Evolutionary conservation across 2,329 filamentous ascomycete genomes (phyloP).

Genomic region (Microdochium trichocladiopsis): DNA sequence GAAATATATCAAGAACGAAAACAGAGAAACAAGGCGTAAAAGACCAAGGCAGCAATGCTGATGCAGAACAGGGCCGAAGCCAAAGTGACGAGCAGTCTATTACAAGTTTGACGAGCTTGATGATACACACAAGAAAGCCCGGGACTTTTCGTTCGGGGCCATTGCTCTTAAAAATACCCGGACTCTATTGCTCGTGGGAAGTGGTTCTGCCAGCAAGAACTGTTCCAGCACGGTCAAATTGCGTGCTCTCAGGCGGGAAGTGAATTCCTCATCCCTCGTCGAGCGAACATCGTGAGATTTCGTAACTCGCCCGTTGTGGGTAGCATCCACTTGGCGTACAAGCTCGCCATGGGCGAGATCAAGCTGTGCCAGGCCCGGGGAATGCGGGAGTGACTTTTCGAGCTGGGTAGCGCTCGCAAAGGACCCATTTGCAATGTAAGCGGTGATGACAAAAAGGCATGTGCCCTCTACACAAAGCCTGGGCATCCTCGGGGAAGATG

Average conservation of each 20-base stretch:
- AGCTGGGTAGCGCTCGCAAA: not conserved
- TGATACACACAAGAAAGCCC: not conserved
- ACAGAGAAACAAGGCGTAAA: not conserved
- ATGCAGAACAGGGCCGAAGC: not conserved
- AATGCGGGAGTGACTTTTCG: not conserved
- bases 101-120: not conserved
- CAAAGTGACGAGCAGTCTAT: not conserved
- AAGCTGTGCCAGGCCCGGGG: not conserved
- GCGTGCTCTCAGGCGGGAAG: not conserved
- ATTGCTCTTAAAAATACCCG: not conserved
- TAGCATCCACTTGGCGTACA: not conserved
- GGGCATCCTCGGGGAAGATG: not conserved
- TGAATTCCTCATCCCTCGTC: not conserved
- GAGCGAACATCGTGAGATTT: not conserved
- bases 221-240: not conserved
- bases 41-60: not conserved
- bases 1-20: not conserved
- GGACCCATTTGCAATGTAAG: not conserved
- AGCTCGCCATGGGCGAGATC: not conserved
- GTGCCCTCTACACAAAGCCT: not conserved
- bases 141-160: not conserved
- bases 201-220: no score
- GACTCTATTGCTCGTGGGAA: not conserved
- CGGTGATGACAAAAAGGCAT: not conserved
- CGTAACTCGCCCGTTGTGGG: not conserved